Base-by-base conservation (phyloP, 2,329 filamentous ascomycete genomes). In the Helotiales sp. region DNA sequence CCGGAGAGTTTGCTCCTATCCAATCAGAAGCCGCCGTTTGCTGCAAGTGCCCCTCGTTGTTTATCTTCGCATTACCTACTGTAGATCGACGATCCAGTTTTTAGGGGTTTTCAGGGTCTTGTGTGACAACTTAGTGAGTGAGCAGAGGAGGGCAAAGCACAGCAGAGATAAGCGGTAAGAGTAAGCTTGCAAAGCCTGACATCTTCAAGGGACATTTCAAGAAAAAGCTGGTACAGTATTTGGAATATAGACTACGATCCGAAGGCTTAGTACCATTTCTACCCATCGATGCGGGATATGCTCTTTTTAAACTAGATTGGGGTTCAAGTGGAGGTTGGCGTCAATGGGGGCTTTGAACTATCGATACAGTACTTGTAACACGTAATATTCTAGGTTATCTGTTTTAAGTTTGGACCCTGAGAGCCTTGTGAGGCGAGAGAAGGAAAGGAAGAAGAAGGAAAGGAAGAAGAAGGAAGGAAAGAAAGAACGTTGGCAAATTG, bases 1-100 rank as follows among this genome's bases (percentile, higher is more conserved):
- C 32, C 54, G 54, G 54, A 57, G 30, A 17, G 7, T 24, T 11
- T 57, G 30, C 54, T 57, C 54, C 54, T 40, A 24, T 57, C 54
- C n/a, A 57, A 57, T 57, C 54, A 57, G n/a, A 37, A 3, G 10
- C n/a, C 2, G 20, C 32, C 54, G 32, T 15, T 7, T 3, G 54
- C 40, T 40, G 30, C 52, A 34, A 57, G 32, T 34, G 24, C 54
- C 54, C 54, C 30, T 24, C 32, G 52, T 22, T 57, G 32, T 57
- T 57, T 57, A 57, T 34, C 30, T 40, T 57, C 11, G 30, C 17
- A 22, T 24, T 22, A 45, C 30, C 11, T 11, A 34, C 6, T 34
- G 11, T n/a, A 30, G 32, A 22, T 22, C n/a, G 52, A 57, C 32
- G 30, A 37, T 57, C 54, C 10, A n/a, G n/a, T 26, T 8, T 17